phyloP scores from a whole-genome alignment of 2,329 filamentous ascomycete species.

The Xylariaceae sp. region DNA sequence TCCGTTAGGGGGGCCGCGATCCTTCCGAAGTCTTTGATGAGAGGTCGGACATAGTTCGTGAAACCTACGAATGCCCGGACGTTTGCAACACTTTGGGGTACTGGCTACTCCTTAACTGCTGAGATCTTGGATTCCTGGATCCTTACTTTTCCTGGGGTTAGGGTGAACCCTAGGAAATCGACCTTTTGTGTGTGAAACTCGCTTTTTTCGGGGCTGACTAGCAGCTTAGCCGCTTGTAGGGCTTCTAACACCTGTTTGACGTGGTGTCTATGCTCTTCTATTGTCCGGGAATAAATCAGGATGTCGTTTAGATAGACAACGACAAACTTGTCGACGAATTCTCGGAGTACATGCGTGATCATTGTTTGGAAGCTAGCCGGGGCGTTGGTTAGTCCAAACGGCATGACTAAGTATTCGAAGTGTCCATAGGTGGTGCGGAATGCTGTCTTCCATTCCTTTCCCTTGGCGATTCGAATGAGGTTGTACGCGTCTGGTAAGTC shows the following conservation, averaged over 20 bases:
- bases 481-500: too few species aligned
- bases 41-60: too few species aligned
- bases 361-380: too few species aligned
- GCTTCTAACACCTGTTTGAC: conserved; percentile 15
- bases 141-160: conserved; percentile 18
- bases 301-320: conserved; percentile 20
- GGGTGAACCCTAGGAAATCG: conserved; percentile 30
- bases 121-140: conserved; percentile 23
- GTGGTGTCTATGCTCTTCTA: conserved; percentile 19
- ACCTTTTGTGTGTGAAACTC: too few species aligned
- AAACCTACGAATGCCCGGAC: too few species aligned
- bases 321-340: too few species aligned
- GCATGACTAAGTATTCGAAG: conserved; percentile 25
- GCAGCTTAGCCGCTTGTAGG: background rate
- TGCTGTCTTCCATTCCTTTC: conserved; percentile 21
- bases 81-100: conserved; percentile 12
- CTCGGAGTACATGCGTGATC: too few species aligned
- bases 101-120: conserved; percentile 19
- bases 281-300: conserved; percentile 20
- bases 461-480: conserved; percentile 11
- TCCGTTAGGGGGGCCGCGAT: too few species aligned
- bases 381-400: too few species aligned
- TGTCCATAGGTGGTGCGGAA: conserved; percentile 20
- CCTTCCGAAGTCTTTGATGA: too few species aligned
- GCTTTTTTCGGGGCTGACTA: conserved; percentile 24